Base-by-base conservation (phyloP, 164 flowering plant genomes). In the Brasenia schreberi region DNA sequence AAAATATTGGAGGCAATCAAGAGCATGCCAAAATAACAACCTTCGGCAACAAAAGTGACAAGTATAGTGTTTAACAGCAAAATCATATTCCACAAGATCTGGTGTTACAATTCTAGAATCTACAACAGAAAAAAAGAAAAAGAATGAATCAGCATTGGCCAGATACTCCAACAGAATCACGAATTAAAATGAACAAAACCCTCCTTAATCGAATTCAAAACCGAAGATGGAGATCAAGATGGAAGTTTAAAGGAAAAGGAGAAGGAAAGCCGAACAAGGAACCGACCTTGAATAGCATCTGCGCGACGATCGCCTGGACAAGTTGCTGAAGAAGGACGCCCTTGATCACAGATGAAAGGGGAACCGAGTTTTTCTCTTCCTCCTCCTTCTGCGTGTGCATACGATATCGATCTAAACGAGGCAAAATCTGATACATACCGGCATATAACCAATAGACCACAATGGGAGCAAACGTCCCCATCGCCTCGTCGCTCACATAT, bases 381-480 rank as follows among this genome's bases (percentile, higher is more conserved):
- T 87, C 91, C 69, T 90, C 97, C 52, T 80, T 80, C 53, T 77
- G 81, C 1, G 92, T 81, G 66, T 90, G 97, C 73, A 91, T 75
- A 42, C 97, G 75, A 68, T 80, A 88, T 5, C 76, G 78, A 19
- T 88, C 92, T 69, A 86, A 68, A 18, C 86, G 81, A 2, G 85
- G 87, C 68, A 88, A 69, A 62, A 87, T 58, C 82, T 85, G 88
- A 72, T 88, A 91, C 64, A 88, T 67, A n/a, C 96, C 97, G 5
- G 87, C 86, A 65, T 91, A 88, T 67, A 87, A 16, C 97, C 97
- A 91, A 64, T 88, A 91, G 16, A 88, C 78, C 23, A 91, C 73
- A 33, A 88, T 81, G 14, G 97, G 97, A 52, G 87, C 87, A 79
- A 87, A 84, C 9, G 88, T 91, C 0, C 95, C 96, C 91, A 88